Evolutionary conservation across 2,329 filamentous ascomycete species (phyloP), one percentile per base, ranked within the genome.

Genomic region (Fusarium solani-melongenae): DNA sequence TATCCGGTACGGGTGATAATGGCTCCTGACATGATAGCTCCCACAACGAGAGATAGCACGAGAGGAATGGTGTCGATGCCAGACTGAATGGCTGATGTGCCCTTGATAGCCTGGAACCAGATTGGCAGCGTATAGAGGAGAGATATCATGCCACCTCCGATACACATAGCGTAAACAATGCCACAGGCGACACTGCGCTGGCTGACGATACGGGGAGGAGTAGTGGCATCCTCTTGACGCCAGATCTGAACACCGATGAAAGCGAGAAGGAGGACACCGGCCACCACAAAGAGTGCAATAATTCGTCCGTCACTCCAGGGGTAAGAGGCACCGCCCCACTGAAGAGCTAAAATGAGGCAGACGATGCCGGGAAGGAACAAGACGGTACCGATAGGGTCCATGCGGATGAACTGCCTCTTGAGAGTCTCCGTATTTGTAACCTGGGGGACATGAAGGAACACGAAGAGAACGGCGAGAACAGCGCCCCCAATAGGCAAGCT

Each of bases 61-160:
- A 87, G 79, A 1, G 88, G 87, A 11, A 89, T 81, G 22, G 86
- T 83, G 71, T 86, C 86, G 74, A 89, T 85, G 57, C 87, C 88
- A 1, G 87, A 85, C 64, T 86, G 76, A 44, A 87, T 84, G 33
- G 88, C 85, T 6, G 77, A 81, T 66, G 84, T 84, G 49, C 84
- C 85, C 66, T 87, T 82, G 67, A 88, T 84, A 20, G 85, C 85
- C 70, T 88, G 87, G 80, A 87, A 88, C 75, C 86, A 87, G 15
- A 87, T 74, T 83, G 84, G 83, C 4, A 88, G 78, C 66, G 86
- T 88, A 75, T 86, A 88, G 22, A 88, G 81, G 36, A 88, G 78
- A 2, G 84, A 82, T 76, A 88, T 86, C 79, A 88, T 86, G 12
- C 79, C 83, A 5, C 84, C 84, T 5, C 84, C 85, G 60, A 89